phyloP scores from a whole-genome alignment of 1,284 basidiomycete species.

The Tilletiopsis washingtonensis region DNA sequence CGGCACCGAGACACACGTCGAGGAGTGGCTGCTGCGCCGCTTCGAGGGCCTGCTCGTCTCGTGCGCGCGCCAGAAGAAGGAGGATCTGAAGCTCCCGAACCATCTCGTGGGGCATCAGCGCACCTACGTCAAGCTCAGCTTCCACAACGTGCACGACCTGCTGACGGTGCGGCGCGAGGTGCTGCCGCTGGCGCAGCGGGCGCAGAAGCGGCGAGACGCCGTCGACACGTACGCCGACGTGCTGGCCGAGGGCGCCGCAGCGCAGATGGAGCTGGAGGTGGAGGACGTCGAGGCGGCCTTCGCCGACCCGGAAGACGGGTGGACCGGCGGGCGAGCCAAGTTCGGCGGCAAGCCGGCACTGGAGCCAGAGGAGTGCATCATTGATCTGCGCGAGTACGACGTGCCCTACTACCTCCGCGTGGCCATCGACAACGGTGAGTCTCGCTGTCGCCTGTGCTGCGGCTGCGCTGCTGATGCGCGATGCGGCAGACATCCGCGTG shows the following conservation, averaged over 20 bases:
- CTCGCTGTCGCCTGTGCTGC: not conserved
- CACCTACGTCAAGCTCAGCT: slow-evolving; percentile 78
- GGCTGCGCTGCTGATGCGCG: not conserved
- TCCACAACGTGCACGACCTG: slow-evolving; percentile 86
- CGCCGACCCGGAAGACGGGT: not conserved
- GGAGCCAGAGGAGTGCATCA: slow-evolving; percentile 80
- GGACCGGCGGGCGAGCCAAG: not conserved
- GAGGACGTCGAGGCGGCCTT: slow-evolving; percentile 5
- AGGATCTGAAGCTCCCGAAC: slow-evolving; percentile 91
- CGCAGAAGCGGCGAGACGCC: slow-evolving; percentile 86
- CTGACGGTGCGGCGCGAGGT: slow-evolving; percentile 79
- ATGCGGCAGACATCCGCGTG: slow-evolving; percentile 69
- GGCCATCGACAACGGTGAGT: slow-evolving; percentile 80
- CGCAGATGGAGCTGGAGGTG: slow-evolving; percentile 28
- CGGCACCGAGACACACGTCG: slow-evolving; percentile 80
- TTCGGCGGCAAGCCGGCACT: slow-evolving; percentile 30
- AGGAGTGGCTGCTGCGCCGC: slow-evolving; percentile 91
- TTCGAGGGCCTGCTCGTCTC: slow-evolving; percentile 74
- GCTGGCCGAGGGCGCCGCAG: slow-evolving; percentile 53
- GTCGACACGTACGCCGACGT: slow-evolving; percentile 98
- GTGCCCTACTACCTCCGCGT: slow-evolving; percentile 96
- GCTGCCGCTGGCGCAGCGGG: slow-evolving; percentile 77
- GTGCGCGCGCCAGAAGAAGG: slow-evolving; percentile 74
- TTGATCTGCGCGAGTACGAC: slow-evolving; percentile 93
- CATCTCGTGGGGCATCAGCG: slow-evolving; percentile 87